These are phyloP conservation scores for Komagataella mondaviorum DNA, from an alignment of 805 yeast species.

Conservation along the genomic window DNA sequence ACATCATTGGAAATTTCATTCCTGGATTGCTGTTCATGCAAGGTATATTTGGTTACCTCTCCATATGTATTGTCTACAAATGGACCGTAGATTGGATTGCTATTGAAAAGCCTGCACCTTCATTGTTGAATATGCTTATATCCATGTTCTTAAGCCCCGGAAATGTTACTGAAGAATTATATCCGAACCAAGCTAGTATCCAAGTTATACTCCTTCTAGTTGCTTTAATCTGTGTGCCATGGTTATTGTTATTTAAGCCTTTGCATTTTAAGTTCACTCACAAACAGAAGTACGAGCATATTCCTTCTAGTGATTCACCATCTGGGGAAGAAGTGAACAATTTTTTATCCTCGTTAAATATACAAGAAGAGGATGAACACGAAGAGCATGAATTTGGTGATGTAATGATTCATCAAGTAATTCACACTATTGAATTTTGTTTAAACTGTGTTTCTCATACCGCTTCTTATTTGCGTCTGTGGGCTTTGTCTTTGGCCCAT, in stretches of 20 bases:
- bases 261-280: slow-evolving; percentile 32
- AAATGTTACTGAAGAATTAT: slow-evolving; percentile 64
- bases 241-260: slow-evolving; percentile 81
- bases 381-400: slow-evolving; percentile 75
- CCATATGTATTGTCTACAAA: slow-evolving; percentile 78
- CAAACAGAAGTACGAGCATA: slow-evolving; percentile 27
- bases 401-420: slow-evolving; percentile 91
- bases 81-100: slow-evolving; percentile 91
- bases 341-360: slow-evolving; percentile 15
- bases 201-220: slow-evolving; percentile 59
- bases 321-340: slow-evolving; percentile 15
- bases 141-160: slow-evolving; percentile 96
- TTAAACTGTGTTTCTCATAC: slow-evolving; percentile 97
- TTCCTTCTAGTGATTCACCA: slow-evolving; percentile 13
- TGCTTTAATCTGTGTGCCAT: slow-evolving; percentile 88
- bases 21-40: slow-evolving; percentile 95
- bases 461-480: slow-evolving; percentile 87
- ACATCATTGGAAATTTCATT: slow-evolving; percentile 82
- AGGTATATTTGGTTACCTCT: slow-evolving; percentile 86
- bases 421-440: slow-evolving; percentile 96
- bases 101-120: slow-evolving; percentile 72
- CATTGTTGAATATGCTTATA: slow-evolving; percentile 86
- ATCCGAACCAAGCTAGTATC: slow-evolving; percentile 63
- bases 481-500: slow-evolving; percentile 97
- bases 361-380: slow-evolving; percentile 39